Conservation (phyloP, 1,139 yeast genomes). For the Candida albicans region DNA sequence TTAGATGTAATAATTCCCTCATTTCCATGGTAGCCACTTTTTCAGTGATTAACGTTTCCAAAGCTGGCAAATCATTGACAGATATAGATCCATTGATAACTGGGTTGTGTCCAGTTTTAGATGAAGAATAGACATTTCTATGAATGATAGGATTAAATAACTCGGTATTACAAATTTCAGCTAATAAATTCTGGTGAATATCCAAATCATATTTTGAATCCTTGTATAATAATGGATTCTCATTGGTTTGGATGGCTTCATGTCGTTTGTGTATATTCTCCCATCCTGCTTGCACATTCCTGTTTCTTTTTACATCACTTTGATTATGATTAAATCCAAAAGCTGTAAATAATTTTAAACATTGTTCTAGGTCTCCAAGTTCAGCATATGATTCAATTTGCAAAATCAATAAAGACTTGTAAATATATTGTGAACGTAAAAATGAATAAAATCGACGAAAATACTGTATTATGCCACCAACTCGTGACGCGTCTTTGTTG, state of each 20-base stretch:
- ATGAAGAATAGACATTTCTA: slow-evolving; percentile 26
- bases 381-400: slow-evolving; percentile 35
- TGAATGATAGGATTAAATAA: slow-evolving; percentile 30
- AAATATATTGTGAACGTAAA: slow-evolving; percentile 20
- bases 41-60: slow-evolving; percentile 21
- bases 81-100: slow-evolving; percentile 28
- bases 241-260: slow-evolving; percentile 21
- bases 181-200: slow-evolving; percentile 21
- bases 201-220: slow-evolving; percentile 12
- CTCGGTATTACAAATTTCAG: slow-evolving; percentile 11
- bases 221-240: slow-evolving; percentile 4
- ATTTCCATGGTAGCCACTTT: slow-evolving; percentile 1
- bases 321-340: slow-evolving; percentile 17
- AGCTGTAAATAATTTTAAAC: slow-evolving; percentile 28
- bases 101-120: slow-evolving; percentile 19
- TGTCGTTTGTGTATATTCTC: slow-evolving; percentile 27
- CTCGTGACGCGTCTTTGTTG: slow-evolving; percentile 26
- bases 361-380: slow-evolving; percentile 21
- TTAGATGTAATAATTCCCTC: slow-evolving; percentile 4
- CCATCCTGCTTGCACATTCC: neutral
- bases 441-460: slow-evolving; percentile 43
- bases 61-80: slow-evolving; percentile 33
- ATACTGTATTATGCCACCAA: slow-evolving; percentile 34
- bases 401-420: slow-evolving; percentile 26
- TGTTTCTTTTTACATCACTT: slow-evolving; percentile 4